Conservation (phyloP, 2,329 filamentous ascomycete species). For the Magnaporthiopsis poae region DNA sequence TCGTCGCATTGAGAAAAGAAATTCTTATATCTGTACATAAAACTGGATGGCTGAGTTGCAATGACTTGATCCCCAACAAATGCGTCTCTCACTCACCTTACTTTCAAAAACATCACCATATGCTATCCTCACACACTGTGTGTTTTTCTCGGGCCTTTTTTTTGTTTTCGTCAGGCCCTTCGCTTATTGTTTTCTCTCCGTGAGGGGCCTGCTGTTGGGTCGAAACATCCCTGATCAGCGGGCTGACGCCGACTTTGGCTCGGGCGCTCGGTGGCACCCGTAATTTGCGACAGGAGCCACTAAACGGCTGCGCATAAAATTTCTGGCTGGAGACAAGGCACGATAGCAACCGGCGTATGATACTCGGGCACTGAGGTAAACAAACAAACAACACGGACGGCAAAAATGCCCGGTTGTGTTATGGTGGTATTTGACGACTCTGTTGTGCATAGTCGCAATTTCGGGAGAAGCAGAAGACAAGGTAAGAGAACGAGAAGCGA, state of each 20-base stretch:
- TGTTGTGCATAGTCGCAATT: not conserved
- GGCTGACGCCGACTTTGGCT: constrained; percentile 10
- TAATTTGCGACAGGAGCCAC: constrained; percentile 16
- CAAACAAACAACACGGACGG: not conserved
- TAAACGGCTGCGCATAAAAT: constrained; percentile 14
- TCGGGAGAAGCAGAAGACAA: not conserved
- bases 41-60: not conserved
- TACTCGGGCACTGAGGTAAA: not conserved
- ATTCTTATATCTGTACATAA: no score
- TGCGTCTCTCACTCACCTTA: not conserved
- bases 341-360: not conserved
- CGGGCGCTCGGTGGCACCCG: constrained; percentile 13
- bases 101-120: no score
- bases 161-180: not conserved
- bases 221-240: not conserved
- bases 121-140: not conserved
- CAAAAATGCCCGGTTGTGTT: not conserved
- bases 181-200: not conserved
- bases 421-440: not conserved
- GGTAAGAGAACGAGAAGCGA: no score
- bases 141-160: not conserved
- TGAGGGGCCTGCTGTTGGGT: not conserved
- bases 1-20: not conserved
- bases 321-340: not conserved
- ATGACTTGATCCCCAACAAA: not conserved